Base-by-base conservation (phyloP, 768 basidiomycete species). In the Pisolithus albus region DNA sequence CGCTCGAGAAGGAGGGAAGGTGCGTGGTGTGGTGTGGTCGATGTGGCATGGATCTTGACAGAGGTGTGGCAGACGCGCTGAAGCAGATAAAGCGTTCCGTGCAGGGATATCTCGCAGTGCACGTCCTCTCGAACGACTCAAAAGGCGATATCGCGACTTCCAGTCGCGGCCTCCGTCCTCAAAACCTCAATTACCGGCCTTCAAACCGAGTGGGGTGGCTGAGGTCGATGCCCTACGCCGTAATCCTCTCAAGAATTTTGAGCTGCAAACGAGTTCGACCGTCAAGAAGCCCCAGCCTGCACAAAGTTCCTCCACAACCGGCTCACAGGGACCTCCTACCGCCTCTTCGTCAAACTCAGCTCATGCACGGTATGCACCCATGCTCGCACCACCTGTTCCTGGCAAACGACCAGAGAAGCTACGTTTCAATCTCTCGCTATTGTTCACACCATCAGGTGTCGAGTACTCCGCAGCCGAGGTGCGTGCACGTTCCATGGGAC, bases 401-500 rank as follows among this genome's bases (percentile, higher is more conserved):
- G 84, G 80, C 1, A 86, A 81, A 61, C 83, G 83, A 16, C 84
- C 80, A 5, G 88, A 92, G 69, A 81, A 83, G 57, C 70, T 82
- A 41, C 76, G 78, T 30, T 86, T 89, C 64, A 76, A 88, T 54
- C 72, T 91, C 37, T 72, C 78, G 1, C 65, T 90, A 16, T 69
- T 92, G 13, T 87, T 84, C 59, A 89, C 84, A n/a, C 79, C 81
- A 30, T 83, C 88, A 46, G 78, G 82, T 2, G 74, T 80, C 1
- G 93, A 97, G 65, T 95, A 87, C 68, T 86, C 88, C 59, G 82
- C 85, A 21, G 83, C 88, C 61, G 94, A 92, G 74, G 84, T 83
- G 34, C 76, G 90, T 9, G 87, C 90, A 1, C 80, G 82, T 16
- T 84, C 84, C 8, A 85, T 90, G 75, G 90, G 90, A 26, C 77